Evolutionary conservation across 257 asterid species (phyloP).

Genomic region (Nicotiana undulata): DNA sequence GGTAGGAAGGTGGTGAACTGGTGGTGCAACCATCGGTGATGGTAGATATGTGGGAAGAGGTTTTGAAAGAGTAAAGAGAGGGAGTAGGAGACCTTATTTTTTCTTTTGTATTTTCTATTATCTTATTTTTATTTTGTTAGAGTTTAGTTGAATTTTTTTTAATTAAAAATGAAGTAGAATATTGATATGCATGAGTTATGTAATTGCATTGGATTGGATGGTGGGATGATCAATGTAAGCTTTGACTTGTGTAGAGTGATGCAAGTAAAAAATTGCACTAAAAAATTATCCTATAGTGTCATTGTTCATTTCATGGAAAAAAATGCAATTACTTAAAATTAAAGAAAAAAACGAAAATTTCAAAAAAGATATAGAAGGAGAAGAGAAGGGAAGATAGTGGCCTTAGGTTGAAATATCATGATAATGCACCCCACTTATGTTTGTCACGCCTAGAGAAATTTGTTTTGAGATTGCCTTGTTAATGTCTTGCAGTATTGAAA

Average conservation of each 20-base stretch:
- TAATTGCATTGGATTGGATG: constrained; percentile 32
- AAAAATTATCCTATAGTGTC: not conserved
- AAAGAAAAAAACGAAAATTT: not conserved
- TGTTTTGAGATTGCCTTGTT: constrained; percentile 25
- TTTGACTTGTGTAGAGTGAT: constrained; percentile 24
- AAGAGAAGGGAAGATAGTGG: constrained; percentile 24
- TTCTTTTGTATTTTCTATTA: constrained; percentile 21
- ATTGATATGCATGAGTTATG: constrained; percentile 39
- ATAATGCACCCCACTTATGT: constrained; percentile 82
- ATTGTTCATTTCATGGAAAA: constrained; percentile 1
- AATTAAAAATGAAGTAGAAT: constrained; percentile 22
- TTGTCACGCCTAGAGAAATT: constrained; percentile 64
- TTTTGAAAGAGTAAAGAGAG: constrained; percentile 22
- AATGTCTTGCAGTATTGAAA: not conserved
- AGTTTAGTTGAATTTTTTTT: constrained; percentile 3
- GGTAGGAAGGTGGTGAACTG: not conserved
- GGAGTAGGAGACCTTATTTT: constrained; percentile 19
- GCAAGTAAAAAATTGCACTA: constrained; percentile 4
- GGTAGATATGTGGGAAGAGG: constrained; percentile 15
- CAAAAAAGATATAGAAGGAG: not conserved
- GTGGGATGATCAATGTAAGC: constrained; percentile 21
- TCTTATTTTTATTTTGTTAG: constrained; percentile 6
- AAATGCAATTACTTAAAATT: not conserved
- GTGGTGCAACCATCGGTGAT: not conserved
- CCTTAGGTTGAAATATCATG: constrained; percentile 47